A percentile compares a stretch with the other conserved stretches of the same genome.
Evolutionary conservation across 441 rosid species (phyloP).

Genomic region (Aquilaria agallochum): DNA sequence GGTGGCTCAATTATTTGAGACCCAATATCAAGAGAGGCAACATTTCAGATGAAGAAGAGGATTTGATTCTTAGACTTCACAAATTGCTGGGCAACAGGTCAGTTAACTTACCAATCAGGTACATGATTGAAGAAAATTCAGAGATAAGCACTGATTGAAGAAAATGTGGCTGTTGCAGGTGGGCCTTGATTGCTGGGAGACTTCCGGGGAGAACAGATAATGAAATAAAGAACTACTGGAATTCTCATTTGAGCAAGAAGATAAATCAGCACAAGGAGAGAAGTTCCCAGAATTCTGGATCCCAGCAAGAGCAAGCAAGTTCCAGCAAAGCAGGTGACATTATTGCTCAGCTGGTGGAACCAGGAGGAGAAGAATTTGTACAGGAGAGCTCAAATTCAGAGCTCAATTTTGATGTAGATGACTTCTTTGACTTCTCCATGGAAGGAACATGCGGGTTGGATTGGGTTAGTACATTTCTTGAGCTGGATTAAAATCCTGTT

Average conservation of each 20-base stretch:
- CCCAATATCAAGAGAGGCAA: conserved; percentile 75
- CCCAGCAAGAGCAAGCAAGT: background rate
- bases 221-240: conserved; percentile 50
- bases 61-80: conserved; percentile 60
- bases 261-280: conserved; percentile 21
- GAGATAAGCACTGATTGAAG: no score
- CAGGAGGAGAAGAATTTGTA: background rate
- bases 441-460: conserved; percentile 34
- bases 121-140: no score
- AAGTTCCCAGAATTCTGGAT: conserved; percentile 3
- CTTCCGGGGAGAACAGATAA: conserved; percentile 52
- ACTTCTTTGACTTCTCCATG: conserved; percentile 37
- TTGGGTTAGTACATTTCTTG: conserved; percentile 41
- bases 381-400: conserved; percentile 7
- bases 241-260: conserved; percentile 48
- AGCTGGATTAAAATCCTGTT: conserved; percentile 24
- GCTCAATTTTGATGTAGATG: conserved; percentile 23
- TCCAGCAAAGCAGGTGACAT: no score
- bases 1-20: conserved; percentile 64
- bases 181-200: conserved; percentile 52
- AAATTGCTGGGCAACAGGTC: conserved; percentile 66
- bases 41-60: conserved; percentile 61
- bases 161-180: conserved; percentile 14
- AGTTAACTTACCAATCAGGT: background rate
- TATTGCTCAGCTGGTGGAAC: no score